These are phyloP conservation scores for Ciborinia camelliae DNA, from an alignment of 2,329 filamentous ascomycete genomes.

Conservation along the genomic window DNA sequence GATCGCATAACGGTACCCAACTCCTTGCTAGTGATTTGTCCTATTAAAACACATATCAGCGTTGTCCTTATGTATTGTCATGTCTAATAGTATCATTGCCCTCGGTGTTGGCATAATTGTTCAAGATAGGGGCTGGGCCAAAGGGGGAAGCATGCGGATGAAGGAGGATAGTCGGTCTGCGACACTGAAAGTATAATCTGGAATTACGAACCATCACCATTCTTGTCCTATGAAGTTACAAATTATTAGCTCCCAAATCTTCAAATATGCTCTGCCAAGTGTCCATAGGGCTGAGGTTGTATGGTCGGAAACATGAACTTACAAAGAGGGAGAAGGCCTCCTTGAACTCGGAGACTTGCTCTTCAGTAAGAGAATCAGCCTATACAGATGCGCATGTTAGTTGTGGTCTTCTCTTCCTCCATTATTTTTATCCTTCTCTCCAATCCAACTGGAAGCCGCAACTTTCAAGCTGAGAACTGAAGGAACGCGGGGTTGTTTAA, in stretches of 20 bases:
- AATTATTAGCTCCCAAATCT: constrained; percentile 33
- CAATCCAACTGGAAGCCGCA: background rate
- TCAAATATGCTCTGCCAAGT: constrained; percentile 20
- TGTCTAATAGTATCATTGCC: background rate
- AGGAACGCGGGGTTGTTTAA: constrained; percentile 1
- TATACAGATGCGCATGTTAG: constrained; percentile 42
- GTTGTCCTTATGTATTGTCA: background rate
- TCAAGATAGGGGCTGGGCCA: constrained; percentile 3
- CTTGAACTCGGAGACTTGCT: constrained; percentile 99
- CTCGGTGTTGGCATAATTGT: background rate
- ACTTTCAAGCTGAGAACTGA: background rate
- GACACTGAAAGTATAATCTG: background rate
- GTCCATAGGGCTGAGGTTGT: constrained; percentile 23
- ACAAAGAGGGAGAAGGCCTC: constrained; percentile 99
- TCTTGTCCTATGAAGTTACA: constrained; percentile 65
- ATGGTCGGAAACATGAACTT: constrained; percentile 49
- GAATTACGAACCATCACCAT: constrained; percentile 75
- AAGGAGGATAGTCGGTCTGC: background rate
- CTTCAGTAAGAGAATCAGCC: constrained; percentile 98
- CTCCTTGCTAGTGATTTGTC: constrained; percentile 90
- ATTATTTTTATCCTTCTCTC: background rate
- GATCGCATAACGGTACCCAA: constrained; percentile 88
- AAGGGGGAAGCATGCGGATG: background rate
- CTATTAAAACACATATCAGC: constrained; percentile 43
- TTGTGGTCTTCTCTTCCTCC: background rate